Evolutionary conservation across 768 basidiomycete genomes (phyloP), one percentile per base, ranked within the genome.

Genomic region (Panaeolus papilionaceus): DNA sequence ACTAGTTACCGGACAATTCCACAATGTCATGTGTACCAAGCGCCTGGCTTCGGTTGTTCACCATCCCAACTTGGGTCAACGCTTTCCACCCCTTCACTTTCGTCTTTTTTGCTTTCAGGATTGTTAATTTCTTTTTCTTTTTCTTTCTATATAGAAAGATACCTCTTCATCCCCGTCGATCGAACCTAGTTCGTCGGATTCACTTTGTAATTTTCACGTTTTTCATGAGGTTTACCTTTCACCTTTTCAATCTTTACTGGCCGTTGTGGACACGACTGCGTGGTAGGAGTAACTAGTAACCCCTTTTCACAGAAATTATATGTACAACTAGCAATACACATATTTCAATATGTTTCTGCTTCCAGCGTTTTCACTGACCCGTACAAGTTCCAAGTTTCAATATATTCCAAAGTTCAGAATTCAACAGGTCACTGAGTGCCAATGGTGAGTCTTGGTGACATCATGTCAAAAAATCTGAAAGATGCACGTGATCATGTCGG

Each of bases 271-370:
- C 20, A 49, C n/a, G 20, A 49, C 47, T 18, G 47, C 20, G 47
- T 49, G 47, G 47, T 20, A n/a, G 16, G 7, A 7, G 28, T 33
- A 58, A 28, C 54, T 58, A 58, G 54, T 33, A 58, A 28, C 11
- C 16, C 14, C 33, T 9, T 26, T 58, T 58, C 33, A 28, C 28
- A 33, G 20, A 51, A 51, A 23, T 0, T 51, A 58, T 58, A 28
- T 58, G 54, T 58, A 58, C 54, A 33, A 58, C 26, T 58, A 58
- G 10, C 28, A 58, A 58, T 58, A 58, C 54, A 58, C 54, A 28
- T 58, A 28, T 33, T 58, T 23, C n/a, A 37, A 11, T 7, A 11
- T n/a, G 6, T 26, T 51, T 51, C 20, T 7, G 20, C 0, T 7
- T n/a, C 14, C 18, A 18, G 18, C 16, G 0, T 14, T 33, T 33